Evolutionary conservation across 2,329 filamentous ascomycete genomes (phyloP), one percentile per base, ranked within the genome.

Genomic region (Fusarium annulatum): DNA sequence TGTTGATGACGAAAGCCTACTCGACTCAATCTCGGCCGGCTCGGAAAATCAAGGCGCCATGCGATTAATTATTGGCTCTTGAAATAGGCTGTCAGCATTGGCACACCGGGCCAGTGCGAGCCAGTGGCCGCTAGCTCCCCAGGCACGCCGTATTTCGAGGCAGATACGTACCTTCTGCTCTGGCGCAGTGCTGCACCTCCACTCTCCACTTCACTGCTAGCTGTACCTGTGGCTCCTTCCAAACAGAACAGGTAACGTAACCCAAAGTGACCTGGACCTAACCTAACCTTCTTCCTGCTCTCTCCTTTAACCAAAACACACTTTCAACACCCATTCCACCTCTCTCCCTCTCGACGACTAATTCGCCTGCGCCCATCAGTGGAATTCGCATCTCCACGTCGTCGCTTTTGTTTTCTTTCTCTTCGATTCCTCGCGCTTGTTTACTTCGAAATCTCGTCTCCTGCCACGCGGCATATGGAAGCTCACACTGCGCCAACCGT

Each of bases 401-500:
- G 69, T 77, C 72, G 38, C 55, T 67, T 64, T 56, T 21, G 61
- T 69, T 64, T 66, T 59, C 59, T 60, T 55, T 69, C 68, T 55
- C 69, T 53, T 69, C 70, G 64, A 71, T 46, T 76, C 62, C 41
- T 69, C 78, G 65, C 67, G 59, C 69, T 69, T 63, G 52, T 75
- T 69, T 71, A 67, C 64, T 51, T 51, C 49, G 46, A 60, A 74
- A 61, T 49, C 26, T 68, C 53, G 59, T 61, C 53, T 56, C 60
- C 71, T 81, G 77, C 79, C 75, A 79, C 77, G 71, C 74, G 79
- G 82, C 81, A 81, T 81, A 82, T 82, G 80, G 81, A 81, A 83
- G 80, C 81, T 82, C 78, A 77, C 71, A 74, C 73, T 33, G 76
- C 77, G 60, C 73, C 71, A 61, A 70, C 68, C 62, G 67, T 72